phyloP scores from a whole-genome alignment of 805 yeast species.

The Cyberlindnera euphorbiiphila region DNA sequence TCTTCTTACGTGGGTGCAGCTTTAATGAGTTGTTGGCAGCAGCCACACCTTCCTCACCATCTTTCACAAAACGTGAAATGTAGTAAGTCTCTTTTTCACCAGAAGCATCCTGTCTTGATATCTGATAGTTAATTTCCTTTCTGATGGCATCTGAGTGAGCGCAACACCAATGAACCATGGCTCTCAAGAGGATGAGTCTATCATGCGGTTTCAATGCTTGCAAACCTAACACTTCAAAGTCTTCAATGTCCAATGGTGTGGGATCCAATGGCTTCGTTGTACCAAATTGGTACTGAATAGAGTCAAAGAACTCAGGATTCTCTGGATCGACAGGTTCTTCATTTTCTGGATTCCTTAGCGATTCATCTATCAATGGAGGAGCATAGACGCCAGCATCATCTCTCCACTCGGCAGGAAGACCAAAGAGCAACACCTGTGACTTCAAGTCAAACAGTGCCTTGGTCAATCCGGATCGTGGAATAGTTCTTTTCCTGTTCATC shows the following conservation, averaged over 20 bases:
- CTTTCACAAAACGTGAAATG: conserved; percentile 23
- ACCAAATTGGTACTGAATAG: conserved; percentile 11
- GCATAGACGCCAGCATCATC: conserved; percentile 22
- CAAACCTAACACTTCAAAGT: conserved; percentile 19
- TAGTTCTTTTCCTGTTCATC: conserved; percentile 18
- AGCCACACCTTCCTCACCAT: conserved; percentile 22
- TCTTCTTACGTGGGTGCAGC: conserved; percentile 15
- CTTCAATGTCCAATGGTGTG: conserved; percentile 23
- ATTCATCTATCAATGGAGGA: conserved; percentile 3
- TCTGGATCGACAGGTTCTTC: conserved; percentile 23
- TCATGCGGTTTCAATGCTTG: conserved; percentile 21
- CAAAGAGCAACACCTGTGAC: conserved; percentile 13
- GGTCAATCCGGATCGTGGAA: conserved; percentile 7
- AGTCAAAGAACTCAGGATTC: conserved; percentile 19
- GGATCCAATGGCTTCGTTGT: conserved; percentile 14
- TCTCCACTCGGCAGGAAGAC: conserved; percentile 30
- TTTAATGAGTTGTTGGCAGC: conserved; percentile 16
- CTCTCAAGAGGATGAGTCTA: conserved; percentile 23
- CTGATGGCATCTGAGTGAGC: conserved; percentile 20
- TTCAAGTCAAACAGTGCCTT: conserved; percentile 21
- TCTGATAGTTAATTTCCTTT: conserved; percentile 9
- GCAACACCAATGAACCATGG: conserved; percentile 23
- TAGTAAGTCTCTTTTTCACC: conserved; percentile 28
- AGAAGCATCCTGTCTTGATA: conserved; percentile 18
- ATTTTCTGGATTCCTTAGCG: conserved; percentile 7